phyloP scores from a whole-genome alignment of 192 early-diverging fungal genomes.

The Podila verticillata region DNA sequence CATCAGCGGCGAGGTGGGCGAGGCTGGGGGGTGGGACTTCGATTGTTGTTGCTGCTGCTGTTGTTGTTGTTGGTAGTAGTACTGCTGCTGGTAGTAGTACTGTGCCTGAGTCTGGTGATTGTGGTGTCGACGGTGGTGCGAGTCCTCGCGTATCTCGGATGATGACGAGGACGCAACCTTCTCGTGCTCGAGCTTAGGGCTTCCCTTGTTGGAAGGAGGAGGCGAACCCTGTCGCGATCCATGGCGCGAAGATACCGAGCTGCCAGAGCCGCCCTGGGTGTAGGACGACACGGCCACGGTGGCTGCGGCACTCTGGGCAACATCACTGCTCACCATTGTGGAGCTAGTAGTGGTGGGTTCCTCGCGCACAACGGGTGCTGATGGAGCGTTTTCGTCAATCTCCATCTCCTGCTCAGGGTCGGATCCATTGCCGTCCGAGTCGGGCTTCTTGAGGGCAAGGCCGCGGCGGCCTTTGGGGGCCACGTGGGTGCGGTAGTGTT shows the following conservation, averaged over 20 bases:
- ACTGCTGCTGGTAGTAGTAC: slow-evolving; percentile 9
- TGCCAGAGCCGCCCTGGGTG: background rate
- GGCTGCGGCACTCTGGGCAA: background rate
- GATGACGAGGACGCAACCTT: background rate
- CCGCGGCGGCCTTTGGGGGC: slow-evolving; percentile 71
- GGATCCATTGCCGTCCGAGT: slow-evolving; percentile 8
- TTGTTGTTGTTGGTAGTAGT: background rate
- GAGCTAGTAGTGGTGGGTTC: background rate
- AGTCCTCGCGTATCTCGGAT: slow-evolving; percentile 1
- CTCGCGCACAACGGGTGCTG: background rate
- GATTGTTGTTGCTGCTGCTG: background rate
- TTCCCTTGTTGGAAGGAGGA: slow-evolving; percentile 2
- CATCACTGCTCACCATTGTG: background rate
- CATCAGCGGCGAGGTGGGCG: slow-evolving; percentile 41
- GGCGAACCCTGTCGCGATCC: slow-evolving; percentile 21
- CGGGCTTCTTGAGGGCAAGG: slow-evolving; percentile 10
- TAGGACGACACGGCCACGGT: background rate
- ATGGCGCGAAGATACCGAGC: slow-evolving; percentile 6
- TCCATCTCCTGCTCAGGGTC: slow-evolving; percentile 12
- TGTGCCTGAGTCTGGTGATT: slow-evolving; percentile 15
- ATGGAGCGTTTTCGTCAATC: background rate
- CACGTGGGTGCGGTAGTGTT: slow-evolving; percentile 86
- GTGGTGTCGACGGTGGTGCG: slow-evolving; percentile 3
- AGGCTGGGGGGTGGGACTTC: slow-evolving; percentile 11
- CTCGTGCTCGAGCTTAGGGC: background rate